Evolutionary conservation across 2,329 filamentous ascomycete species (phyloP).

Genomic region (Mycosphaerella arachidis): DNA sequence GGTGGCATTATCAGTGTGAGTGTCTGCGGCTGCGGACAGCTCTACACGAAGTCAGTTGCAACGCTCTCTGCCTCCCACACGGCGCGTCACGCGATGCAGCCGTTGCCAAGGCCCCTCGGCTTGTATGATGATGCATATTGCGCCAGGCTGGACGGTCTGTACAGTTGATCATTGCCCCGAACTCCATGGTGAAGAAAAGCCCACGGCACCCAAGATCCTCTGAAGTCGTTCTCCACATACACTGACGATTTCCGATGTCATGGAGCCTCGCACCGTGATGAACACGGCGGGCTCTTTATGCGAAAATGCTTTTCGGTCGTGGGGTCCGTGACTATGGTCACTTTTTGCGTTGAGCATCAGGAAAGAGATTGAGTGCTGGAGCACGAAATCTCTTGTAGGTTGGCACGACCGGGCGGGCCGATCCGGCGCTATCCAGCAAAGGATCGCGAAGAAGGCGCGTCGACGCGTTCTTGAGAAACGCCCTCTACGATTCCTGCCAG

Average conservation of each 20-base stretch:
- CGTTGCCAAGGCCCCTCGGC: neutral
- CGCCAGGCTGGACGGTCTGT: conserved; percentile 18
- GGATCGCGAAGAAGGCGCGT: neutral
- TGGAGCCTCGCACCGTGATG: conserved; percentile 34
- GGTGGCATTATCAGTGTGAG: conserved; percentile 36
- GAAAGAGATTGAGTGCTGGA: conserved; percentile 6
- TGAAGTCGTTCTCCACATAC: conserved; percentile 35
- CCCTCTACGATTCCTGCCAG: neutral
- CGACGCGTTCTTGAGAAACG: neutral
- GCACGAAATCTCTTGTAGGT: conserved; percentile 7
- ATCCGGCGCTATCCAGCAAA: neutral
- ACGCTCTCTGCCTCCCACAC: too few species aligned
- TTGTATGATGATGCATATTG: neutral
- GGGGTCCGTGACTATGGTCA: conserved; percentile 22
- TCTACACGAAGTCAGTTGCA: too few species aligned
- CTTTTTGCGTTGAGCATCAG: conserved; percentile 35
- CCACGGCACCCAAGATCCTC: conserved; percentile 39
- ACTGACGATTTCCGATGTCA: conserved; percentile 40
- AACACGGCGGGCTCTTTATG: conserved; percentile 34
- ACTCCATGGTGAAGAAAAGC: conserved; percentile 32
- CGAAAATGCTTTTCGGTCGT: conserved; percentile 40
- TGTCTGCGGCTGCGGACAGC: too few species aligned
- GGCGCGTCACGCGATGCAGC: neutral
- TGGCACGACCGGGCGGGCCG: neutral
- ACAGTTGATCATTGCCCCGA: conserved; percentile 38